Evolutionary conservation across 441 rosid species (phyloP), one percentile per base, ranked within the genome.

Genomic region (Gossypium trilobum): DNA sequence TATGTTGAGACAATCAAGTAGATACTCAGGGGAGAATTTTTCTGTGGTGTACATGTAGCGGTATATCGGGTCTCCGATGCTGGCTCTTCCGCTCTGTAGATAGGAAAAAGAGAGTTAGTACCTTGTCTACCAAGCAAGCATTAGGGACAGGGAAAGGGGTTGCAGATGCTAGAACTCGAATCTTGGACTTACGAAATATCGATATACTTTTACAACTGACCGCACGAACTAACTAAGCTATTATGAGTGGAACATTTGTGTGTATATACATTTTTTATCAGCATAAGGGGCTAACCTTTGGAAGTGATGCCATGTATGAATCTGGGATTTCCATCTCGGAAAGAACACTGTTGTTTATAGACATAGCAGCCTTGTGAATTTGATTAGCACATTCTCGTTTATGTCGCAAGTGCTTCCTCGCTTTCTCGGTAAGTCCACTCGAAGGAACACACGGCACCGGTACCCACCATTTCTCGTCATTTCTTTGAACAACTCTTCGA

Each of bases 381-480:
- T 89, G 91, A 80, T 80, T 85, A 11, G 89, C 84, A 2, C 86
- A 85, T 66, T 85, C 88, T 0, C 89, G 87, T 76, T 85, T 87
- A 69, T 86, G 81, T 44, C 79, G 75, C 82, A 87, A 59, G 25
- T 84, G 52, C 75, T 85, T 86, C 76, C 85, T 80, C 29, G 87
- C 82, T 20, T 84, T 83, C 67, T 83, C 87, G 0, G 94, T 86
- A 25, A 89, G 86, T 62, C 94, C 94, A 23, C 67, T 84, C 4
- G 81, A 70, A 62, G 87, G 87, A 64, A 89, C 88, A 63, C 91
- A 89, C 0, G 93, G 93, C 59, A 89, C 86, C 0, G 91, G 93
- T 63, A 89, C 78, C 91, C 93, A 87, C 93, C 93, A 89, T 78
- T 89, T 87, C 79, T 89, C 94, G 31, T 89, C 89, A 63, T 86